Evolutionary conservation across 192 early-diverging fungal species (phyloP).

Genomic region (Mortierella claussenii): DNA sequence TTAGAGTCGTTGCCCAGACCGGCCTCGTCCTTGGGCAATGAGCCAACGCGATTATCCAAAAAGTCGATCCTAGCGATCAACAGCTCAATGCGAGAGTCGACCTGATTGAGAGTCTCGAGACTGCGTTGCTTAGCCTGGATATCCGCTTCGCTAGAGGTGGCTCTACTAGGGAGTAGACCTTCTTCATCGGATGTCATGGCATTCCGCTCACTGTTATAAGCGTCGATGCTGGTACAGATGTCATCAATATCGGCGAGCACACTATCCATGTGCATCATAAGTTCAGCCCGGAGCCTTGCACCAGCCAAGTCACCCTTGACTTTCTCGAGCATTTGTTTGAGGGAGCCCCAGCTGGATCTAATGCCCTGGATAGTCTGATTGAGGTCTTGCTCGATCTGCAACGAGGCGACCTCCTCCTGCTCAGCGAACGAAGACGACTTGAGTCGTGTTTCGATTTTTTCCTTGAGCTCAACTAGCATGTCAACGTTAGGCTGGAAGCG

Average conservation of each 20-base stretch:
- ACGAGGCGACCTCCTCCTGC: constrained; percentile 9
- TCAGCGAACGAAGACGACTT: constrained; percentile 16
- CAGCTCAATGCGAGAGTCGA: constrained; percentile 63
- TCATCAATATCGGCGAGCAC: constrained; percentile 42
- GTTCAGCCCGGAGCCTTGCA: constrained; percentile 39
- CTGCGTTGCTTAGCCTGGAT: constrained; percentile 44
- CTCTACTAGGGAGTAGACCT: constrained; percentile 32
- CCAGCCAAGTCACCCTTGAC: constrained; percentile 61
- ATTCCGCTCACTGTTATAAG: constrained; percentile 48
- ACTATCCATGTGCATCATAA: constrained; percentile 41
- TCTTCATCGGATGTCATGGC: constrained; percentile 51
- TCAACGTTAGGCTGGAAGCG: constrained; percentile 58
- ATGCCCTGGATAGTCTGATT: constrained; percentile 55
- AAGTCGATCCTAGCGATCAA: constrained; percentile 61
- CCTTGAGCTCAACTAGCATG: constrained; percentile 57
- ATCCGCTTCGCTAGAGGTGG: constrained; percentile 7
- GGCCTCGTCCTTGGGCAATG: constrained; percentile 35
- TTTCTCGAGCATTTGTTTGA: constrained; percentile 63
- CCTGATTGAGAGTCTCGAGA: constrained; percentile 52
- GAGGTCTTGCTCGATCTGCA: constrained; percentile 37
- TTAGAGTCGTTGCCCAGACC: constrained; percentile 35
- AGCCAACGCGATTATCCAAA: constrained; percentile 52
- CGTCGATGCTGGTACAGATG: constrained; percentile 38
- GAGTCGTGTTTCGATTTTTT: constrained; percentile 40
- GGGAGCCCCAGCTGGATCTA: constrained; percentile 65